These are phyloP conservation scores for Penstemon eatonii DNA, from an alignment of 257 asterid genomes.

Conservation along the genomic window DNA sequence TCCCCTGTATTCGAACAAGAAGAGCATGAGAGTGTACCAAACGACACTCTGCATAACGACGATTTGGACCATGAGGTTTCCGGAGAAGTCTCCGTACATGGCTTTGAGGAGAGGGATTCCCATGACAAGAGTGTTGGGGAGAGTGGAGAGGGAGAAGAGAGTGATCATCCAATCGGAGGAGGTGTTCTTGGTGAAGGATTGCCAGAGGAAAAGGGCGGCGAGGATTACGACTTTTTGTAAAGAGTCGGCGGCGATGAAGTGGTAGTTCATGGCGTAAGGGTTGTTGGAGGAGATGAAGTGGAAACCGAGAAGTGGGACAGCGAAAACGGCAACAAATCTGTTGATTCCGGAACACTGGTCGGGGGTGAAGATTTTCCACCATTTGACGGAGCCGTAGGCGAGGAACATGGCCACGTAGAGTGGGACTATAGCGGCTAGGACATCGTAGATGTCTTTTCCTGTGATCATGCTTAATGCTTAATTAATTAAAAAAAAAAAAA, in stretches of 20 bases:
- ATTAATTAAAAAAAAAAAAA: neutral
- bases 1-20: constrained; percentile 81
- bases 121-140: constrained; percentile 93
- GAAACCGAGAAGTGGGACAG: constrained; percentile 80
- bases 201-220: constrained; percentile 67
- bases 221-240: constrained; percentile 78
- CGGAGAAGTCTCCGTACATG: constrained; percentile 93
- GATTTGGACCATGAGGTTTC: constrained; percentile 82
- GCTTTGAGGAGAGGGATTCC: constrained; percentile 85
- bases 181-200: constrained; percentile 53
- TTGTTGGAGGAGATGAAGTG: constrained; percentile 85
- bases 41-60: constrained; percentile 88
- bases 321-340: constrained; percentile 92
- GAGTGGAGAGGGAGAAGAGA: constrained; percentile 73
- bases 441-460: constrained; percentile 83
- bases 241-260: constrained; percentile 84
- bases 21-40: constrained; percentile 85
- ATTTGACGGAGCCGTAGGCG: constrained; percentile 77
- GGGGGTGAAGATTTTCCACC: constrained; percentile 98
- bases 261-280: constrained; percentile 80
- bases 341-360: constrained; percentile 93
- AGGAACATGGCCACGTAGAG: constrained; percentile 82
- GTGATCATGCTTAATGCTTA: constrained; percentile 51
- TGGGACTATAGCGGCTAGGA: constrained; percentile 77
- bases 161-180: constrained; percentile 83